Conservation (phyloP, 768 basidiomycete species). For the Rhizopogon rudus region DNA sequence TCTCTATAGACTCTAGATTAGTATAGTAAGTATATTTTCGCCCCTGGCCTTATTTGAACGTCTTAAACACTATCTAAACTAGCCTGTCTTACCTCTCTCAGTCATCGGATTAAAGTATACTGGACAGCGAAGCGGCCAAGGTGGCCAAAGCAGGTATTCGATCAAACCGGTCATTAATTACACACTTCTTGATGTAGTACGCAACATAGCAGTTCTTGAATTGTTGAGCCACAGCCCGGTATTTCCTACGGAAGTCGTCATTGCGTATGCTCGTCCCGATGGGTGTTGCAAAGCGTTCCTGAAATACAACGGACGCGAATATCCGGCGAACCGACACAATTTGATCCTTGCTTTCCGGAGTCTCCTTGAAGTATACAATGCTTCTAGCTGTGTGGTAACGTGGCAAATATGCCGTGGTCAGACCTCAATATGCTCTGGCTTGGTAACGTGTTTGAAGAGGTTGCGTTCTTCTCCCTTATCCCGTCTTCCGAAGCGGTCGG, state of each 20-base stretch:
- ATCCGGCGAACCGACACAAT: neutral
- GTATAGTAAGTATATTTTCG: neutral
- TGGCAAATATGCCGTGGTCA: neutral
- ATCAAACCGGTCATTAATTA: neutral
- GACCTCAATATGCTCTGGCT: neutral
- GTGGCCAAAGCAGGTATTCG: too few species aligned
- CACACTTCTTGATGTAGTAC: too few species aligned
- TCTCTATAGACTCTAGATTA: neutral
- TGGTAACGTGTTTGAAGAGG: neutral
- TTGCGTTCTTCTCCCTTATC: neutral
- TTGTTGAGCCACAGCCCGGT: neutral
- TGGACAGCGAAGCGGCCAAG: neutral
- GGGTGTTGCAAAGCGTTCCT: neutral
- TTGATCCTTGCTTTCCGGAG: neutral
- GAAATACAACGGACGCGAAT: neutral
- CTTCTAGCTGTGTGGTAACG: neutral
- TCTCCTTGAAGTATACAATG: neutral
- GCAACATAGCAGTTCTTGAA: too few species aligned
- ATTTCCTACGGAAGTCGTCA: neutral
- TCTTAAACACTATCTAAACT: neutral
- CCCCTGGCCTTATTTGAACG: neutral
- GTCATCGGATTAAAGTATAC: neutral
- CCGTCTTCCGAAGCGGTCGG: neutral
- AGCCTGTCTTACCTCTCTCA: neutral
- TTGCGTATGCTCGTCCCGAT: too few species aligned